phyloP scores from a whole-genome alignment of 768 basidiomycete species.

The Kwoniella dendrophila region DNA sequence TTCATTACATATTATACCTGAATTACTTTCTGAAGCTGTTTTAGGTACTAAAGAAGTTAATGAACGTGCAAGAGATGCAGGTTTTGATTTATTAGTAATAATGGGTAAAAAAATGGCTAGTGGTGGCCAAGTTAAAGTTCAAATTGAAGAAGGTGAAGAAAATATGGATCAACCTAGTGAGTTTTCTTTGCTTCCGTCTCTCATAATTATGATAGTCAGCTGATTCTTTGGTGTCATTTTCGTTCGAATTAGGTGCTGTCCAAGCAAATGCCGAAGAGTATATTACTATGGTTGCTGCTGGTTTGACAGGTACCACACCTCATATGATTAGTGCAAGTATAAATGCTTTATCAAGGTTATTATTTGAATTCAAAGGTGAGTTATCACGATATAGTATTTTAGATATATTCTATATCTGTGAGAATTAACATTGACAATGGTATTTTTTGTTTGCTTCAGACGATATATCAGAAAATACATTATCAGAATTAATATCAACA shows the following conservation, averaged over 20 bases:
- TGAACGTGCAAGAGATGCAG: conserved; percentile 82
- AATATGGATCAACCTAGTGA: conserved; percentile 50
- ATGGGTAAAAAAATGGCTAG: conserved; percentile 91
- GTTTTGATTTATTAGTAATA: conserved; percentile 83
- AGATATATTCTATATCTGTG: too few relatives aligned
- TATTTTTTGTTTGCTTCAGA: conserved; percentile 59
- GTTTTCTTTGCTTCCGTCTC: conserved; percentile 3
- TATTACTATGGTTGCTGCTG: conserved; percentile 94
- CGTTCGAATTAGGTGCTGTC: conserved; percentile 16
- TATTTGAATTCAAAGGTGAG: conserved; percentile 94
- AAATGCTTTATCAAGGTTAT: conserved; percentile 85
- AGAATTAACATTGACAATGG: too few relatives aligned
- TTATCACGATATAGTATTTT: not conserved
- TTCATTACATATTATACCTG: conserved; percentile 79
- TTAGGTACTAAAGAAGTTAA: conserved; percentile 96
- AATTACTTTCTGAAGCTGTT: conserved; percentile 88
- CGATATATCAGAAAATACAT: conserved; percentile 69
- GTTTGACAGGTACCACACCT: conserved; percentile 85
- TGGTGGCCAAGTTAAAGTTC: conserved; percentile 80
- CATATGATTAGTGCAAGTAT: conserved; percentile 99
- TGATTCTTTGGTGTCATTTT: not conserved
- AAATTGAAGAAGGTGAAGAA: conserved; percentile 64
- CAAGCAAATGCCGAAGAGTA: conserved; percentile 82
- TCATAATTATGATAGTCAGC: not conserved
- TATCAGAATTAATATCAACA: conserved; percentile 80